A percentile compares a stretch with the other conserved stretches of the same genome.
These are phyloP conservation scores for Cylindrotheca fusiformis DNA, from an alignment of 108 stramenopile species.

Conservation along the genomic window DNA sequence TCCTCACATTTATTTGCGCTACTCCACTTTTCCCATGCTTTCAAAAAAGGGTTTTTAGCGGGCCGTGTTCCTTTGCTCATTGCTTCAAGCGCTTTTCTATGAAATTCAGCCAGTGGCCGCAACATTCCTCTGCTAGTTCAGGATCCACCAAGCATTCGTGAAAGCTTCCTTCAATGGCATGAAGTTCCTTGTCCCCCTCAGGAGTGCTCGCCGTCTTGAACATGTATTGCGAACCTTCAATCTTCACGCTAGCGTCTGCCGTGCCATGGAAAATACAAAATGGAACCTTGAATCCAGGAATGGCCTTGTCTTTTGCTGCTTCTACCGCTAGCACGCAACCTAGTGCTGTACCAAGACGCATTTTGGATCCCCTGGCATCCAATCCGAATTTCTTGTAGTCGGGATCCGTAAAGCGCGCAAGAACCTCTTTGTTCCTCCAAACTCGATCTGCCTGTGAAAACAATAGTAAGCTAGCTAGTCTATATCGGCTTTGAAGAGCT, in stretches of 20 bases:
- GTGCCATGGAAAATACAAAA: slow-evolving; percentile 54
- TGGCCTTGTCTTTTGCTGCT: slow-evolving; percentile 25
- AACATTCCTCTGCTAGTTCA: slow-evolving; percentile 31
- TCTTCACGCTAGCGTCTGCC: slow-evolving; percentile 41
- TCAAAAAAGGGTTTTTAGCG: too few relatives aligned
- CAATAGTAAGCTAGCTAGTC: too few relatives aligned
- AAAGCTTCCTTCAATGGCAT: slow-evolving; percentile 25
- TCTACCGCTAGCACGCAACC: slow-evolving; percentile 40
- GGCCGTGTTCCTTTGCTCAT: too few relatives aligned
- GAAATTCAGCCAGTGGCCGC: slow-evolving; percentile 19
- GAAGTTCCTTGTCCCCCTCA: slow-evolving; percentile 22
- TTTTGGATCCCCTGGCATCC: slow-evolving; percentile 30
- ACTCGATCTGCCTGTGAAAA: slow-evolving; percentile 38
- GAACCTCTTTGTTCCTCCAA: slow-evolving; percentile 34
- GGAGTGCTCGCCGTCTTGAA: slow-evolving; percentile 24
- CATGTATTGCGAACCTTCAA: slow-evolving; percentile 41
- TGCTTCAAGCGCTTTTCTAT: slow-evolving; percentile 29
- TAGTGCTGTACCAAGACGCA: slow-evolving; percentile 53
- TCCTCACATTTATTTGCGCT: too few relatives aligned
- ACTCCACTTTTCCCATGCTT: too few relatives aligned
- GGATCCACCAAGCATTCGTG: slow-evolving; percentile 49
- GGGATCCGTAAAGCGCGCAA: slow-evolving; percentile 9
- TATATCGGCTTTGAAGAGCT: too few relatives aligned
- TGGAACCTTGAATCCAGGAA: slow-evolving; percentile 40
- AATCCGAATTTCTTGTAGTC: slow-evolving; percentile 24